phyloP scores from a whole-genome alignment of 176 grass and related monocot genomes.

The Oryza glumipatula region DNA sequence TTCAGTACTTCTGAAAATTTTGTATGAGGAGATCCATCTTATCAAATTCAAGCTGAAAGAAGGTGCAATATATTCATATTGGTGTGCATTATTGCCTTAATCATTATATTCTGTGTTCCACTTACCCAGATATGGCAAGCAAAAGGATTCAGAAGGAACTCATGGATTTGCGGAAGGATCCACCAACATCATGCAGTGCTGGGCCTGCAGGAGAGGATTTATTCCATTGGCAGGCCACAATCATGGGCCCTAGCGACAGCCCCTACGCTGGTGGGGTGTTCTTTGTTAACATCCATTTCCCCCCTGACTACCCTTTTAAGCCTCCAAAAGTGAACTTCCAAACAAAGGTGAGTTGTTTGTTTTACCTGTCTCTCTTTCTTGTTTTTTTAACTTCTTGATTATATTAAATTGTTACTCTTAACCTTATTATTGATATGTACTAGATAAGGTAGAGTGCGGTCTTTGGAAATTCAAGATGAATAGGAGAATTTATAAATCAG shows the following conservation, averaged over 20 bases:
- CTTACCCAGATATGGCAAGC: slow-evolving; percentile 73
- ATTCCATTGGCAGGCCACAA: slow-evolving; percentile 91
- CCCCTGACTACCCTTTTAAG: slow-evolving; percentile 93
- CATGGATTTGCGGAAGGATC: slow-evolving; percentile 88
- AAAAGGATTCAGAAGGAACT: slow-evolving; percentile 96
- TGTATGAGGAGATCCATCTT: background rate
- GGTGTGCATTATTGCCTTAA: slow-evolving; percentile 13
- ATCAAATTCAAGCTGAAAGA: background rate
- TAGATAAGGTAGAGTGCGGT: background rate
- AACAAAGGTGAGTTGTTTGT: slow-evolving; percentile 62
- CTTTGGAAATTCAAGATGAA: background rate
- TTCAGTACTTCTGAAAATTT: background rate
- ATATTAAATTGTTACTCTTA: background rate
- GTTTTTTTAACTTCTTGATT: background rate
- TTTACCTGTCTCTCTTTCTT: background rate
- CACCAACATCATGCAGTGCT: slow-evolving; percentile 84
- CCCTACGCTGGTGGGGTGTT: slow-evolving; percentile 84
- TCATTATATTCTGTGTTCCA: slow-evolving; percentile 26
- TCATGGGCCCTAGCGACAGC: slow-evolving; percentile 93
- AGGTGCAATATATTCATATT: background rate
- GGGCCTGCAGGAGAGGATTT: slow-evolving; percentile 86
- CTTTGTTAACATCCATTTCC: slow-evolving; percentile 91
- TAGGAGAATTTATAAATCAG: background rate
- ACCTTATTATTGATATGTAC: slow-evolving; percentile 6
- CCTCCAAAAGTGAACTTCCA: slow-evolving; percentile 94